Percentiles rank a stretch among this genome's conserved stretches.
Evolutionary conservation across 805 yeast genomes (phyloP).

Genomic region (Starmerella vaccinii): DNA sequence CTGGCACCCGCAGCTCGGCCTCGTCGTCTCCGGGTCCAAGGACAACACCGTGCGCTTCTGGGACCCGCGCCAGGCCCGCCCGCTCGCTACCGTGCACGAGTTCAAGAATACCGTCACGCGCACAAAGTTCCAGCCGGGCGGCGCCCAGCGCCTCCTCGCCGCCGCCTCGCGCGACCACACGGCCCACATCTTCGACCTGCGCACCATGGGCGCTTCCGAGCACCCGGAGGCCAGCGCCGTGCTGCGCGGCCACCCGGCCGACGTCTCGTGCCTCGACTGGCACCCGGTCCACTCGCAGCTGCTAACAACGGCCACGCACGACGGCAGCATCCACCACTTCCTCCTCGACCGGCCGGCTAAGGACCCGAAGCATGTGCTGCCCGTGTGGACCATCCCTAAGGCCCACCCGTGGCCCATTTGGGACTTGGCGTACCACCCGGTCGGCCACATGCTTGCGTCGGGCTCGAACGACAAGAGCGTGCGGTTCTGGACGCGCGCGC

Average conservation of each 20-base stretch:
- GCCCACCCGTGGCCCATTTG: constrained; percentile 94
- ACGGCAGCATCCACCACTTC: constrained; percentile 77
- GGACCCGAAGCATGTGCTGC: constrained; percentile 28
- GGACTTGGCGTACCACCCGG: constrained; percentile 82
- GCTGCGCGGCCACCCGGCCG: constrained; percentile 71
- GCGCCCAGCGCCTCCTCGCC: constrained; percentile 62
- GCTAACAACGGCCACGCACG: constrained; percentile 77
- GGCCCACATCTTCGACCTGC: constrained; percentile 73
- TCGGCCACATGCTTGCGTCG: constrained; percentile 82
- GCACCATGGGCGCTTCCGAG: constrained; percentile 30
- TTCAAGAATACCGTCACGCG: constrained; percentile 90
- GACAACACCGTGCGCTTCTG: constrained; percentile 87
- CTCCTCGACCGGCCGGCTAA: constrained; percentile 40
- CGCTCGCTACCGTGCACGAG: constrained; percentile 74
- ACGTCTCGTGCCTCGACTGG: constrained; percentile 80
- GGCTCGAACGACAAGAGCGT: constrained; percentile 92
- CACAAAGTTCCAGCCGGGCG: constrained; percentile 74
- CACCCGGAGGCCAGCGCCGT: constrained; percentile 28
- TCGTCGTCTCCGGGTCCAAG: constrained; percentile 86
- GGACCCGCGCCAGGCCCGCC: constrained; percentile 75
- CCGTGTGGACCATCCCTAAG: constrained; percentile 51
- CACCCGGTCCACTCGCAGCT: constrained; percentile 77
- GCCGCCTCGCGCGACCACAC: constrained; percentile 85
- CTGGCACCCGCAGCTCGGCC: constrained; percentile 87
- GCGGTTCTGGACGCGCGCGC: constrained; percentile 85